A percentile compares a stretch with the other conserved stretches of the same genome.
Conservation (phyloP, 352 stramenopile species). For the Phytopythium mirpurense region DNA sequence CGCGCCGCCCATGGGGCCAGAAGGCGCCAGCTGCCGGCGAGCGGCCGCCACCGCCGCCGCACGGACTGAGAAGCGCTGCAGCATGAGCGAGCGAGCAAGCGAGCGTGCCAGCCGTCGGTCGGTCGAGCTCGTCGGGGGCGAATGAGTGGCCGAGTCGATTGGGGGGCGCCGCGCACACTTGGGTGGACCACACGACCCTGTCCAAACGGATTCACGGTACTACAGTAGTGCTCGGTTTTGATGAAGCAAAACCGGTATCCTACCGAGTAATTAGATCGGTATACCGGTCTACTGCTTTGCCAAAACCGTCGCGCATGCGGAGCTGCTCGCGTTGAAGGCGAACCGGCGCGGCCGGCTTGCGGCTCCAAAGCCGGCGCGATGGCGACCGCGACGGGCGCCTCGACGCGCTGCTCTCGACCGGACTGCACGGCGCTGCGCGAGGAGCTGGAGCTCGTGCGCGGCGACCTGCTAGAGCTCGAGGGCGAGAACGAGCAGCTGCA, state of each 20-base stretch:
- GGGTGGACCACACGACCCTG: neutral
- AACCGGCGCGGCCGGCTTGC: neutral
- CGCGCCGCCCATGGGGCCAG: conserved; percentile 13
- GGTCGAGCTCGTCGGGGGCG: conserved; percentile 6
- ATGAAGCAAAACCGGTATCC: no score
- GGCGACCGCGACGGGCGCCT: conserved; percentile 9
- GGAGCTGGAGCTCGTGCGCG: conserved; percentile 52
- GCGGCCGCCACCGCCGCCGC: conserved; percentile 21
- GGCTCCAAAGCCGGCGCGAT: neutral
- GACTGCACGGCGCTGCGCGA: conserved; percentile 65
- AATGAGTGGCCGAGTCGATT: conserved; percentile 31
- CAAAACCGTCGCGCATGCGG: no score
- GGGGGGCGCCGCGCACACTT: conserved; percentile 3
- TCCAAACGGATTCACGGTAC: neutral
- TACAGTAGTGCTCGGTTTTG: no score
- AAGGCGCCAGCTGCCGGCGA: conserved; percentile 16
- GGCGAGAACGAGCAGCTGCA: conserved; percentile 64
- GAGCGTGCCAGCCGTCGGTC: no score
- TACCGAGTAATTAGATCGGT: no score
- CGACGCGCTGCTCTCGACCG: conserved; percentile 30
- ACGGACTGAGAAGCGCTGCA: conserved; percentile 58
- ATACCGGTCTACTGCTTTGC: no score
- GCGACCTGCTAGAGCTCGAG: conserved; percentile 58
- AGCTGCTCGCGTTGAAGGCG: no score
- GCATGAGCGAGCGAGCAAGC: conserved; percentile 13